A percentile compares a stretch with the other conserved stretches of the same genome.
Conservation (phyloP, 192 early-diverging fungal species). For the Linnemannia elongata region DNA sequence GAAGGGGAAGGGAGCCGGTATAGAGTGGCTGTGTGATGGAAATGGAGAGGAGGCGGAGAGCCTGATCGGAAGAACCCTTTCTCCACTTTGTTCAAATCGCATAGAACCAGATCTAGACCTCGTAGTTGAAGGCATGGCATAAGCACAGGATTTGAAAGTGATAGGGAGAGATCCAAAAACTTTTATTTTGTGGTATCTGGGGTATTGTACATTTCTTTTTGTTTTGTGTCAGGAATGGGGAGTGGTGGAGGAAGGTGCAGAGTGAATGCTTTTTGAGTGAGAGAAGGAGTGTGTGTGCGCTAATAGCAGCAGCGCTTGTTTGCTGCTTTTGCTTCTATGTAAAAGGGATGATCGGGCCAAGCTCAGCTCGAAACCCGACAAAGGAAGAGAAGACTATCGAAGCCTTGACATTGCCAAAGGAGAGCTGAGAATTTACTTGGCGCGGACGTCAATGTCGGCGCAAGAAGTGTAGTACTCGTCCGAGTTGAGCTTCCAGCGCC, state of each 20-base stretch:
- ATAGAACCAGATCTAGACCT: background rate
- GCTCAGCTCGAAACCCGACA: background rate
- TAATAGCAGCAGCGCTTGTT: background rate
- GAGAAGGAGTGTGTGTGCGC: background rate
- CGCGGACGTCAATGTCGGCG: conserved; percentile 31
- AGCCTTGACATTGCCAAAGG: background rate
- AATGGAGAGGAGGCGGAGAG: background rate
- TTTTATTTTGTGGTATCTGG: background rate
- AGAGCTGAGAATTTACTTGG: background rate
- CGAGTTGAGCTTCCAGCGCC: conserved; percentile 50
- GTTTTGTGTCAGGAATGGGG: background rate
- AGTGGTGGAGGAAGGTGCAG: no score
- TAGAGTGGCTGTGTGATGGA: background rate
- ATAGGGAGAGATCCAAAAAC: background rate
- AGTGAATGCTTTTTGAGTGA: background rate
- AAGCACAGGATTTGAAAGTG: background rate
- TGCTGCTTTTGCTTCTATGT: background rate
- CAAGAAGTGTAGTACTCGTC: conserved; percentile 50
- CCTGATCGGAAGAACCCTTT: background rate
- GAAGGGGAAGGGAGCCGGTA: background rate
- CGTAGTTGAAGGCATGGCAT: no score
- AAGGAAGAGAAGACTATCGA: background rate
- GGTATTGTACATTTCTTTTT: conserved; percentile 3
- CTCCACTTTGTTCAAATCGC: background rate
- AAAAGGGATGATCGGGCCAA: background rate